Evolutionary conservation across 768 basidiomycete species (phyloP), one percentile per base, ranked within the genome.

Genomic region (Russula emetica): DNA sequence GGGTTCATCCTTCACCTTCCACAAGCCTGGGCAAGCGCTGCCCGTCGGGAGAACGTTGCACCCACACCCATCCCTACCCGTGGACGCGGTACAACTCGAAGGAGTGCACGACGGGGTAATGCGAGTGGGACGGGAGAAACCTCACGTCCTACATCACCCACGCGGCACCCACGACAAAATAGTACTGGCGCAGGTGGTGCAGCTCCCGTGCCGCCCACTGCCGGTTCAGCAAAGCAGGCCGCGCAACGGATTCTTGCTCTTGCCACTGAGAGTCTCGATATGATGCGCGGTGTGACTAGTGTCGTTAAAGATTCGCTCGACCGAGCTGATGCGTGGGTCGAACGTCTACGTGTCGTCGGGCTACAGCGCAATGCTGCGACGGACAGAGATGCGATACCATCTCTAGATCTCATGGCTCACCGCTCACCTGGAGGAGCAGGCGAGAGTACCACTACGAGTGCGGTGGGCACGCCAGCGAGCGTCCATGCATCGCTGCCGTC

Each of bases 231-330:
- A 2, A 80, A 83, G 26, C 80, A 85, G 18, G 88, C 92, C 32
- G 90, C 94, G 11, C 88, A 91, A 72, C 78, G 88, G 56, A 86
- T 96, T 22, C 72, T 96, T 68, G 85, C 86, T 9, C 83, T 96
- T 10, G 92, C 94, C 14, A 89, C 88, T 16, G 94, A 96, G 77
- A 94, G 92, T 71, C 71, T 96, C 74, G 93, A 96, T 71, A 95
- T 94, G 92, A 85, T 96, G 80, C 80, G 87, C 32, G 85, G 90
- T 32, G 91, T 94, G 32, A 91, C 91, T n/a, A 81, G 83, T 5
- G 91, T 95, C 26, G 88, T 95, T 64, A 88, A 86, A 70, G 94
- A 94, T 65, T 90, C 86, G 66, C 77, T 95, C 73, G 92, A 94
- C 72, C 79, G 87, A 60, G 94, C 93, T 34, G 94, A 95, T 72